Evolutionary conservation across 371 early-diverging fungal species (phyloP).

Genomic region (Circinella minor): DNA sequence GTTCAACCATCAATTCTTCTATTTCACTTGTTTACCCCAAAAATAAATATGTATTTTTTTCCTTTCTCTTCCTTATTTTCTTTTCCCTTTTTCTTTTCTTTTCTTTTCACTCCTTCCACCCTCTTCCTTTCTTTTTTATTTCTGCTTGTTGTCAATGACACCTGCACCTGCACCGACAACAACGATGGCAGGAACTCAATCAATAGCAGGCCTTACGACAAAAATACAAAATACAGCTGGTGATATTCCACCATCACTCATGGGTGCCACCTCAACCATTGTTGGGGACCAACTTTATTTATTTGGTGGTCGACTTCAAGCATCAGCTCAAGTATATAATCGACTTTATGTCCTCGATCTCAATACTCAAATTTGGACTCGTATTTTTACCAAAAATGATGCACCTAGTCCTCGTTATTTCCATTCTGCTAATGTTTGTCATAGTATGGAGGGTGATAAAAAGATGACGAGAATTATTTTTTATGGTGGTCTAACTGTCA

Average conservation of each 20-base stretch:
- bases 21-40: neutral
- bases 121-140: too few species aligned
- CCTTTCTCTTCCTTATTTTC: conserved; percentile 14
- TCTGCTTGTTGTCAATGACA: too few species aligned
- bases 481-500: conserved; percentile 63
- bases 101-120: too few species aligned
- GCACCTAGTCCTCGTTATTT: conserved; percentile 66
- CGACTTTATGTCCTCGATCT: conserved; percentile 62
- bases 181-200: conserved; percentile 25
- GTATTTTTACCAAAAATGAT: conserved; percentile 29
- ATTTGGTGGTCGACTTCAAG: conserved; percentile 70
- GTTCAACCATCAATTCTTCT: neutral
- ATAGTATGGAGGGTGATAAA: conserved; percentile 13
- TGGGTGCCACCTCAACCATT: conserved; percentile 68
- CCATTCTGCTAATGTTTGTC: conserved; percentile 66
- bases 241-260: conserved; percentile 66
- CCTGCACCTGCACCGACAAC: conserved; percentile 13
- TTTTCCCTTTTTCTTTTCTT: conserved; percentile 12
- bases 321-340: conserved; percentile 59
- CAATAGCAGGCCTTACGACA: conserved; percentile 46
- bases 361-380: conserved; percentile 33
- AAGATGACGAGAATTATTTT: conserved; percentile 39
- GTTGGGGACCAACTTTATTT: conserved; percentile 60
- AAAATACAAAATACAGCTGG: conserved; percentile 44
- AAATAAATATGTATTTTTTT: conserved; percentile 1